Conservation (phyloP, 805 yeast species). For the Pichia membranifaciens region DNA sequence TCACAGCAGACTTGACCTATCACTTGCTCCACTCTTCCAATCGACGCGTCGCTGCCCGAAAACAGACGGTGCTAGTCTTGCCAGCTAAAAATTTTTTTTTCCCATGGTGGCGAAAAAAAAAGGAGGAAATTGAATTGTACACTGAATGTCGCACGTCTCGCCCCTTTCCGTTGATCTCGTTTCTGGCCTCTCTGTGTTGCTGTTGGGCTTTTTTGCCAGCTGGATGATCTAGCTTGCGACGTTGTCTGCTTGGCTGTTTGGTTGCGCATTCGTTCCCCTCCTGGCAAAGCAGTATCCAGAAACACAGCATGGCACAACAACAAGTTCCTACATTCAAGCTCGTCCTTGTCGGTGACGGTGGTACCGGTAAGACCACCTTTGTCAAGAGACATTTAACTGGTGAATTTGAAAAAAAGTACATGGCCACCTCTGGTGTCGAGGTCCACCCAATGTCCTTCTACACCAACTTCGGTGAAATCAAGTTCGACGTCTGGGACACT, state of each 20-base stretch:
- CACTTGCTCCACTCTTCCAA: background rate
- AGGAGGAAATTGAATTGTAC: background rate
- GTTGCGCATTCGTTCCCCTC: too few relatives aligned
- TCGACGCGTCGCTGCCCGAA: background rate
- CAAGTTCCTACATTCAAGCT: slow-evolving; percentile 94
- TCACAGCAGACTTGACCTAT: too few relatives aligned
- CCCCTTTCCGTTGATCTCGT: background rate
- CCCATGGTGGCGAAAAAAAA: background rate
- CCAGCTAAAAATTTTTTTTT: too few relatives aligned
- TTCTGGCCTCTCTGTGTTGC: too few relatives aligned
- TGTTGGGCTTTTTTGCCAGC: too few relatives aligned
- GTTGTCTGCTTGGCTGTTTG: too few relatives aligned
- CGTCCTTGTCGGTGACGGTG: slow-evolving; percentile 99
- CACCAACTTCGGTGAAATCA: slow-evolving; percentile 98
- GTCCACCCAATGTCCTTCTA: slow-evolving; percentile 97
- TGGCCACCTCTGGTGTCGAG: slow-evolving; percentile 99
- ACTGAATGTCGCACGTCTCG: background rate
- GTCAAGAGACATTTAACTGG: slow-evolving; percentile 99
- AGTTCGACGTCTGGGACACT: slow-evolving; percentile 99
- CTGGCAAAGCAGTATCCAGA: background rate
- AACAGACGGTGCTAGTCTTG: background rate
- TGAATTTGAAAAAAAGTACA: slow-evolving; percentile 98
- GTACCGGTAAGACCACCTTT: slow-evolving; percentile 99
- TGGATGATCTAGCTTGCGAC: too few relatives aligned
- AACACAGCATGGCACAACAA: slow-evolving; percentile 35